Evolutionary conservation across 306 rosid genomes (phyloP).

Genomic region (Prunus salicina): DNA sequence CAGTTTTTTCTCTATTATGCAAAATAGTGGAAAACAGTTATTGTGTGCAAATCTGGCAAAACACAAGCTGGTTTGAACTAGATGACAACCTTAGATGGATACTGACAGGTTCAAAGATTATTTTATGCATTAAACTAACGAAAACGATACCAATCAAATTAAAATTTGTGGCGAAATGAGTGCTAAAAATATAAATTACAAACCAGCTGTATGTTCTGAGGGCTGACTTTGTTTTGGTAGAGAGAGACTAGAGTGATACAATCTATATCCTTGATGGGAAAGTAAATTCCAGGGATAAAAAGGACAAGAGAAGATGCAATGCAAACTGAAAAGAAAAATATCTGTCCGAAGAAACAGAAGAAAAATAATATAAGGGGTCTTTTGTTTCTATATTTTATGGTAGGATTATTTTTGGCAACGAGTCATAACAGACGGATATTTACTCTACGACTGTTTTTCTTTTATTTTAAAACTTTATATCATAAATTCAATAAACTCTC

Average conservation of each 20-base stretch:
- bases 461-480: neutral
- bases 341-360: neutral
- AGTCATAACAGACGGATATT: neutral
- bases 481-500: neutral
- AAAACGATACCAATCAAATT: neutral
- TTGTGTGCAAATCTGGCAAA: slow-evolving; percentile 19
- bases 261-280: neutral
- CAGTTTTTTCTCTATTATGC: neutral
- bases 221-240: slow-evolving; percentile 17
- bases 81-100: slow-evolving; percentile 32
- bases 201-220: neutral
- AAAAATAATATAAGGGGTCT: too few relatives aligned
- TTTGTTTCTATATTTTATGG: too few relatives aligned
- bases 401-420: neutral
- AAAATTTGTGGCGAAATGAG: slow-evolving; percentile 6
- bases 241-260: neutral
- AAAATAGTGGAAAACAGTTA: slow-evolving; percentile 9
- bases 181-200: neutral
- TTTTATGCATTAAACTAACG: neutral
- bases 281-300: neutral
- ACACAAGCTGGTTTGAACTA: slow-evolving; percentile 23
- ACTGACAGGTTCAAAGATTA: slow-evolving; percentile 18
- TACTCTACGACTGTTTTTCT: neutral
- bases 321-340: neutral
- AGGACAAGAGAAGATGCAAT: neutral